These are phyloP conservation scores for Datisca glomerata DNA, from an alignment of 306 rosid genomes.

Conservation along the genomic window DNA sequence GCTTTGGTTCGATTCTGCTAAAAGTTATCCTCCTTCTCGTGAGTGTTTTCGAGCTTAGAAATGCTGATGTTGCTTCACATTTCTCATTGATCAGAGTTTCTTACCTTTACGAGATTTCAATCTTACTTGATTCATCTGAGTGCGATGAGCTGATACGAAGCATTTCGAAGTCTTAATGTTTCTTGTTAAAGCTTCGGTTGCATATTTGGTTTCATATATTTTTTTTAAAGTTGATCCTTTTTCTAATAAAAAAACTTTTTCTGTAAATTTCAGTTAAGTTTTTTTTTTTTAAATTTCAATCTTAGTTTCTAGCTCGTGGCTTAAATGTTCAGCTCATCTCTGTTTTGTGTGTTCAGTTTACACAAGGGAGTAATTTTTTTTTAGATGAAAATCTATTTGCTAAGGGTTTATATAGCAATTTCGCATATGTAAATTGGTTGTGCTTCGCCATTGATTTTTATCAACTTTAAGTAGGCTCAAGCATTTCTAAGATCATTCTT, in stretches of 20 bases:
- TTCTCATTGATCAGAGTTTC: no score
- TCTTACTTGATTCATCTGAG: not conserved
- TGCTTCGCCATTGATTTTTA: not conserved
- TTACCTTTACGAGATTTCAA: not conserved
- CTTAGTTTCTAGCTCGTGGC: no score
- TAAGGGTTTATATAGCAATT: no score
- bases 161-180: not conserved
- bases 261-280: no score
- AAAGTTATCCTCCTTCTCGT: conserved; percentile 48
- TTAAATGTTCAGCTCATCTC: no score
- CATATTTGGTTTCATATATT: not conserved
- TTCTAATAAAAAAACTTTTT: no score
- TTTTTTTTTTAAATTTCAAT: no score
- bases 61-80: not conserved
- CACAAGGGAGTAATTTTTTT: no score
- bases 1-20: conserved; percentile 42
- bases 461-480: not conserved
- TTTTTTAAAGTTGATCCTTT: not conserved
- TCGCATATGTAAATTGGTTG: no score
- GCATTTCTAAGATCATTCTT: not conserved
- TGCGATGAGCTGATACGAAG: not conserved
- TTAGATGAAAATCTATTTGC: no score
- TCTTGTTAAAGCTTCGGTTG: not conserved
- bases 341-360: no score
- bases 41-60: conserved; percentile 11